Evolutionary conservation across 176 grass and related monocot genomes (phyloP).

Genomic region (Bonia amplexicaulis): DNA sequence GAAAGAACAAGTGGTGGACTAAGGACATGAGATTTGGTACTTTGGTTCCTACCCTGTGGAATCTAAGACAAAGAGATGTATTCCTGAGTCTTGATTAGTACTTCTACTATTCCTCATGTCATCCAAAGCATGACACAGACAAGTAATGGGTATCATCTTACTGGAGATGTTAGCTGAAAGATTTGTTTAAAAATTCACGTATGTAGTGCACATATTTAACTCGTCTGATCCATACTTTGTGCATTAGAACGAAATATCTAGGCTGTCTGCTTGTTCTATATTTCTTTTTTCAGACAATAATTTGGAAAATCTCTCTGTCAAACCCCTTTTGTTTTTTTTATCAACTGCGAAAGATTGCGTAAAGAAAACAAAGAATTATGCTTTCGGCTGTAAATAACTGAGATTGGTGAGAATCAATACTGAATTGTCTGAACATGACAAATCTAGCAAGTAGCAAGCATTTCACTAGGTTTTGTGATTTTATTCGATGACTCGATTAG

Average conservation of each 20-base stretch:
- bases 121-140: slow-evolving; percentile 24
- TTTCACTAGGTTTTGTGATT: slow-evolving; percentile 19
- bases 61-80: slow-evolving; percentile 17
- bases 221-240: not conserved
- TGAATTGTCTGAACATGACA: not conserved
- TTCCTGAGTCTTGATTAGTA: slow-evolving; percentile 4
- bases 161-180: not conserved
- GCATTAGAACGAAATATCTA: not conserved
- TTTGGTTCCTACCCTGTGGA: slow-evolving; percentile 4
- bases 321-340: not conserved
- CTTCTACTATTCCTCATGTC: slow-evolving; percentile 30
- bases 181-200: not conserved
- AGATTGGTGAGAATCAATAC: not conserved
- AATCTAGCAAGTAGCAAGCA: not conserved
- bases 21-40: slow-evolving; percentile 21
- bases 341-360: not conserved
- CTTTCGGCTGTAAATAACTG: not conserved
- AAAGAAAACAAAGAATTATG: not conserved
- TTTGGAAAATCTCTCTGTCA: not conserved
- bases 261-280: not conserved
- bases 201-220: not conserved
- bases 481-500: not conserved
- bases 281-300: not conserved
- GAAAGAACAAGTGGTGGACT: slow-evolving; percentile 29
- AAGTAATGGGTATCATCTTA: slow-evolving; percentile 10